Evolutionary conservation across 2,329 filamentous ascomycete species (phyloP).

Genomic region (Trichocomaceae sp.): DNA sequence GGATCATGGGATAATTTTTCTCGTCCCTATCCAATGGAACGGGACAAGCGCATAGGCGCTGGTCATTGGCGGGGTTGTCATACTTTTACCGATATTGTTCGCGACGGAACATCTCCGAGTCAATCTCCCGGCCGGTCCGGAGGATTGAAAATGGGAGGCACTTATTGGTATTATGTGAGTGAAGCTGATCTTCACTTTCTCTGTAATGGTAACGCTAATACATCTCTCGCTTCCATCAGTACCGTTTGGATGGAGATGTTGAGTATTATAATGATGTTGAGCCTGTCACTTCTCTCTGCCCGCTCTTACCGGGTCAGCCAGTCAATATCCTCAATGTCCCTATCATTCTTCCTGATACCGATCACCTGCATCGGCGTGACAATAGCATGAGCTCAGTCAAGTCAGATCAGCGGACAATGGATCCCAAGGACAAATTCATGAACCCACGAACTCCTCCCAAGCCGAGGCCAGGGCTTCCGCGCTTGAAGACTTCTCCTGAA

Average conservation of each 20-base stretch:
- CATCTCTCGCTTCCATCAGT: slow-evolving; percentile 46
- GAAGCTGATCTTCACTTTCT: slow-evolving; percentile 1
- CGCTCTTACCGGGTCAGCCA: slow-evolving; percentile 77
- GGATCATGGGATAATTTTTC: slow-evolving; percentile 96
- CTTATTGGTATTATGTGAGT: slow-evolving; percentile 92
- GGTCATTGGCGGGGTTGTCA: slow-evolving; percentile 84
- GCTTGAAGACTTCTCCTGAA: slow-evolving; percentile 42
- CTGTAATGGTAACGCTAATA: neutral
- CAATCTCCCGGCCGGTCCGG: slow-evolving; percentile 58
- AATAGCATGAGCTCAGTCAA: slow-evolving; percentile 57
- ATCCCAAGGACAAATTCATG: slow-evolving; percentile 68
- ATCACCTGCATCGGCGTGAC: slow-evolving; percentile 51
- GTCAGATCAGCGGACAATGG: slow-evolving; percentile 64
- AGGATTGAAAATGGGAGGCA: slow-evolving; percentile 83
- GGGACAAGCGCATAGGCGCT: slow-evolving; percentile 65
- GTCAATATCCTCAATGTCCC: slow-evolving; percentile 83
- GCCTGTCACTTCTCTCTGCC: slow-evolving; percentile 71
- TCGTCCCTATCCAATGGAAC: slow-evolving; percentile 70
- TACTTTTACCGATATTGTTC: slow-evolving; percentile 76
- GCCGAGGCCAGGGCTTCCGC: slow-evolving; percentile 35
- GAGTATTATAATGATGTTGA: slow-evolving; percentile 69
- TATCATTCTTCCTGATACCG: slow-evolving; percentile 50
- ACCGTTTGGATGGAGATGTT: slow-evolving; percentile 69
- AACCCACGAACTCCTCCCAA: slow-evolving; percentile 57
- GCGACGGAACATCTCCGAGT: slow-evolving; percentile 59